A percentile compares a stretch with the other conserved stretches of the same genome.
Conservation (phyloP, 495 filamentous ascomycete genomes). For the Clavariopsis aquatica region DNA sequence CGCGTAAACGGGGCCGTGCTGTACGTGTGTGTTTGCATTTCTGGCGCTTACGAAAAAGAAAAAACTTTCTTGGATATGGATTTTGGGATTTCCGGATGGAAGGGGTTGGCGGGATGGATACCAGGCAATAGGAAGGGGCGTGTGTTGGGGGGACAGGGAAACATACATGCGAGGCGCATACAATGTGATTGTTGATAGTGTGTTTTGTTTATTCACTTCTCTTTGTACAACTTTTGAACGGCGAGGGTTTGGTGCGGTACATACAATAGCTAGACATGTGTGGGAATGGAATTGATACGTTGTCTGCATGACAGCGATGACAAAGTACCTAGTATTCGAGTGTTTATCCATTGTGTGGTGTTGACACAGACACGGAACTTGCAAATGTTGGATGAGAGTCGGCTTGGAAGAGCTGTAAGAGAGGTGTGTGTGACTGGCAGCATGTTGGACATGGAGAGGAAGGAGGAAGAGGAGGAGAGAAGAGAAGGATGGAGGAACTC, state of each 20-base stretch:
- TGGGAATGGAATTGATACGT: background rate
- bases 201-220: slow-evolving; percentile 7
- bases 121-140: background rate
- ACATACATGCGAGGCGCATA: background rate
- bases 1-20: background rate
- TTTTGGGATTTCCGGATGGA: too few relatives aligned
- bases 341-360: too few relatives aligned
- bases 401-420: too few relatives aligned
- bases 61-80: background rate
- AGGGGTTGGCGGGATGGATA: background rate
- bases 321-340: too few relatives aligned
- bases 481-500: too few relatives aligned
- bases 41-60: slow-evolving; percentile 9
- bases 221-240: background rate
- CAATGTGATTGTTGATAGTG: background rate
- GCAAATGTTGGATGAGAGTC: too few relatives aligned
- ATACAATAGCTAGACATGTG: too few relatives aligned
- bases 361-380: too few relatives aligned
- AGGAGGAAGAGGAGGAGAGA: too few relatives aligned
- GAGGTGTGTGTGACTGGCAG: too few relatives aligned
- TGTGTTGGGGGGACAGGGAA: background rate
- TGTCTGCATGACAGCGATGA: background rate
- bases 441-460: too few relatives aligned
- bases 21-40: slow-evolving; percentile 12
- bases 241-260: slow-evolving; percentile 2